Base-by-base conservation (phyloP, 768 basidiomycete genomes). In the Gyrodon lividus region DNA sequence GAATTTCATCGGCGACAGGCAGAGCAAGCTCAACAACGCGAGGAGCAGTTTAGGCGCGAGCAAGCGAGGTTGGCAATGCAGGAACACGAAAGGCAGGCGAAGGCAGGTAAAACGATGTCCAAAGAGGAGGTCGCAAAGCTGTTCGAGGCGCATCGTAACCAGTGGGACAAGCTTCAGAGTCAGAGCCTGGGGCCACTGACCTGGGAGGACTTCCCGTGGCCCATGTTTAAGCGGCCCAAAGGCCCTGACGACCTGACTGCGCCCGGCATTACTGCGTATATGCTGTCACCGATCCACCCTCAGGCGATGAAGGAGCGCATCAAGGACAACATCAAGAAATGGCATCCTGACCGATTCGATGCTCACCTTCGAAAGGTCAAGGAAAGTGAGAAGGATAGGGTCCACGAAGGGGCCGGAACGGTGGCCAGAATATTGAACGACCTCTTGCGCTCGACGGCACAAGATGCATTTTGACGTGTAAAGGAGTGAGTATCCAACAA, bases 291-390 rank as follows among this genome's bases (percentile, higher is more conserved):
- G 10, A 65, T 78, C 51, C 77, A 81, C 55, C 80, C 83, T 1
- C 78, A 75, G 60, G 57, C 72, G 42, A 59, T 74, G 44, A 87
- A 86, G 70, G 89, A 90, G 59, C 81, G 87, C 13, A 75, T 89
- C 56, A 87, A 83, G 72, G 88, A 90, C 54, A 81, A 83, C 48
- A 77, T 92, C 59, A 78, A 80, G 67, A 72, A 77, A 56, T 92
- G 88, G 89, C 89, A 92, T 68, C 89, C 89, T 4, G 89, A 92
- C 69, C 81, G 86, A 30, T 91, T 92, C 61, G 85, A 90, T 57
- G 82, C 81, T 31, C 83, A 80, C 47, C 65, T 91, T 62, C 71
- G 77, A 10, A 83, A 83, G 67, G 86, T 90, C 43, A 68, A 72
- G 43, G 82, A 84, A 54, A 74, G 65, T 31, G 86, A 90, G 54